Evolutionary conservation across 169 alveolate species (phyloP).

Genomic region (Plasmodium chabaudi): DNA sequence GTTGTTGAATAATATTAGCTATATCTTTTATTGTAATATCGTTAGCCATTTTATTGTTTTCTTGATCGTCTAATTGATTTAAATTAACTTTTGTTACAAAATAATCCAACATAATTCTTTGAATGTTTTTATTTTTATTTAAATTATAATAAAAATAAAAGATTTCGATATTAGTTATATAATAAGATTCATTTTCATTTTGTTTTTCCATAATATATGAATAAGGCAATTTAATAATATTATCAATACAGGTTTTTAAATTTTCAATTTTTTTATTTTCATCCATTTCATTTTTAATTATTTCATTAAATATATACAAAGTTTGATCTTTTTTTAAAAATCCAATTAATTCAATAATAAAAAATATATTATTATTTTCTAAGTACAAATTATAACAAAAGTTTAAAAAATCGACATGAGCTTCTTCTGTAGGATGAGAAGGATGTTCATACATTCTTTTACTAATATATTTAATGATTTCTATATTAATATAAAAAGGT

Average conservation of each 20-base stretch:
- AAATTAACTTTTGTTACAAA: slow-evolving; percentile 74
- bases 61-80: slow-evolving; percentile 44
- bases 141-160: slow-evolving; percentile 71
- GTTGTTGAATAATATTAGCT: slow-evolving; percentile 71
- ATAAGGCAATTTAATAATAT: slow-evolving; percentile 66
- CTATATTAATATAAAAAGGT: slow-evolving; percentile 59
- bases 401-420: slow-evolving; percentile 35
- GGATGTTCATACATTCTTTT: slow-evolving; percentile 25
- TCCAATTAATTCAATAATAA: slow-evolving; percentile 65
- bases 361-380: slow-evolving; percentile 56
- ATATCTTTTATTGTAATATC: slow-evolving; percentile 72
- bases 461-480: slow-evolving; percentile 67
- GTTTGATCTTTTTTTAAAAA: slow-evolving; percentile 65
- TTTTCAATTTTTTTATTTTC: slow-evolving; percentile 70
- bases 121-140: slow-evolving; percentile 72
- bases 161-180: slow-evolving; percentile 67
- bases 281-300: slow-evolving; percentile 53
- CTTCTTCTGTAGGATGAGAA: slow-evolving; percentile 29
- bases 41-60: slow-evolving; percentile 47
- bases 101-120: slow-evolving; percentile 72
- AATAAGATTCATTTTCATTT: slow-evolving; percentile 73
- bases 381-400: slow-evolving; percentile 64
- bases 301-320: slow-evolving; percentile 66
- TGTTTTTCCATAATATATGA: slow-evolving; percentile 43
- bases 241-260: slow-evolving; percentile 48